A percentile compares a stretch with the other conserved stretches of the same genome.
Conservation (phyloP, 2,329 filamentous ascomycete genomes). For the Penicillium sp. region DNA sequence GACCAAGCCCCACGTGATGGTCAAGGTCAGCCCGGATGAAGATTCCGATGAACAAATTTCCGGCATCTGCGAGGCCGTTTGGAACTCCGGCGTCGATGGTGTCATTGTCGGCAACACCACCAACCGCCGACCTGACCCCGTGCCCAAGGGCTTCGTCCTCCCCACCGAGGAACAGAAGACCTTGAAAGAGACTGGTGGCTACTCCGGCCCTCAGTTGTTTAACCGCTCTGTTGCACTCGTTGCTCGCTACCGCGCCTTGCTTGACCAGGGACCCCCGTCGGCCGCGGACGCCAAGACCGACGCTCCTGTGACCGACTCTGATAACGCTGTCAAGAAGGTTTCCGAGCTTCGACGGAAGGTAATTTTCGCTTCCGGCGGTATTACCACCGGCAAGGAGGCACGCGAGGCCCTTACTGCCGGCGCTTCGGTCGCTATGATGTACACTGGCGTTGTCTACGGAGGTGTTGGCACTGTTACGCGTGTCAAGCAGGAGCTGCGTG, state of each 20-base stretch:
- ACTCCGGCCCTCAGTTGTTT: slow-evolving; percentile 88
- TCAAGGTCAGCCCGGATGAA: slow-evolving; percentile 96
- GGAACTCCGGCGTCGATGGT: slow-evolving; percentile 82
- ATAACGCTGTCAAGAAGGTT: slow-evolving; percentile 18
- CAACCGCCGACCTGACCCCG: slow-evolving; percentile 70
- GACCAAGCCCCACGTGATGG: slow-evolving; percentile 81
- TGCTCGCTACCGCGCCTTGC: slow-evolving; percentile 68
- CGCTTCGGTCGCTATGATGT: slow-evolving; percentile 86
- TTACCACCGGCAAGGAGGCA: slow-evolving; percentile 84
- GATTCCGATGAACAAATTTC: slow-evolving; percentile 79
- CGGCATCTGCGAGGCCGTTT: slow-evolving; percentile 84
- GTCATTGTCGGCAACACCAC: slow-evolving; percentile 98
- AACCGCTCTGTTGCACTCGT: slow-evolving; percentile 76
- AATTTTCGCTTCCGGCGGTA: slow-evolving; percentile 90
- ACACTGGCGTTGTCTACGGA: slow-evolving; percentile 71
- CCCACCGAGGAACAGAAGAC: slow-evolving; percentile 64
- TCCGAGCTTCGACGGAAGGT: slow-evolving; percentile 58
- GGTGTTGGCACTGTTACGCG: slow-evolving; percentile 60
- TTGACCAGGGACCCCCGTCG: slow-evolving; percentile 54
- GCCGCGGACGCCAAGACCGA: slow-evolving; percentile 19
- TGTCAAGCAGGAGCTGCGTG: slow-evolving; percentile 50
- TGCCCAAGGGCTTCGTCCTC: slow-evolving; percentile 66
- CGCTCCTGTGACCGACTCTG: slow-evolving; percentile 19
- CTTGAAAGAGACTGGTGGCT: slow-evolving; percentile 77
- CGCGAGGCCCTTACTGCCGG: slow-evolving; percentile 80